A percentile compares a stretch with the other conserved stretches of the same genome.
Evolutionary conservation across 495 filamentous ascomycete genomes (phyloP).

Genomic region (Aspergillus egyptiacus): DNA sequence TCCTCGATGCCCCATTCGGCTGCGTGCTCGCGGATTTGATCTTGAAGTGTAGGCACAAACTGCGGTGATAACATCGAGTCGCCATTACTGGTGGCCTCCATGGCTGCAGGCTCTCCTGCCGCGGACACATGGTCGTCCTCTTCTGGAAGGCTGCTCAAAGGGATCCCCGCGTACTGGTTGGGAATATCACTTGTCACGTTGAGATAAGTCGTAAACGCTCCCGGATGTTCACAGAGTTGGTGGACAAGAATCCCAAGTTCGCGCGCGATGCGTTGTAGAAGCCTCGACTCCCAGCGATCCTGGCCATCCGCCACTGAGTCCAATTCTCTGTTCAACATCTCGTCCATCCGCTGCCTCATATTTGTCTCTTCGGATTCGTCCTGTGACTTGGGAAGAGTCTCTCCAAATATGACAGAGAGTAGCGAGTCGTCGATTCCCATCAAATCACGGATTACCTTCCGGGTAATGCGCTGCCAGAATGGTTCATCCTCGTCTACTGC

Average conservation of each 20-base stretch:
- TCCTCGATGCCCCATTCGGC: slow-evolving; percentile 67
- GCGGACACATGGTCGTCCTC: slow-evolving; percentile 15
- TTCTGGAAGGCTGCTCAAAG: slow-evolving; percentile 31
- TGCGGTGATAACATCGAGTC: slow-evolving; percentile 36
- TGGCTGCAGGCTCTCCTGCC: slow-evolving; percentile 15
- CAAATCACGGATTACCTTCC: slow-evolving; percentile 78
- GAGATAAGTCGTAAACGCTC: slow-evolving; percentile 74
- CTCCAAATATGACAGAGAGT: slow-evolving; percentile 82
- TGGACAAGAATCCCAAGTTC: slow-evolving; percentile 81
- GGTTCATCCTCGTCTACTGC: slow-evolving; percentile 45
- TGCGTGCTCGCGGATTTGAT: slow-evolving; percentile 42
- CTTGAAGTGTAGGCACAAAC: slow-evolving; percentile 42
- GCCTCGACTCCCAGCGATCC: slow-evolving; percentile 63
- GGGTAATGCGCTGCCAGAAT: slow-evolving; percentile 75
- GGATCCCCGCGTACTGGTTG: slow-evolving; percentile 51
- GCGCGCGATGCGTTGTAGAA: slow-evolving; percentile 76
- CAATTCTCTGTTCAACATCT: slow-evolving; percentile 28
- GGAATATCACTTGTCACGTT: slow-evolving; percentile 35
- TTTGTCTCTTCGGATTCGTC: slow-evolving; percentile 9
- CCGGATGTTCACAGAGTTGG: slow-evolving; percentile 73
- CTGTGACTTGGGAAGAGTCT: slow-evolving; percentile 51
- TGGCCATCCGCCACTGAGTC: slow-evolving; percentile 38
- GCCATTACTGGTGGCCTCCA: slow-evolving; percentile 18
- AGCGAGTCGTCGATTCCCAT: slow-evolving; percentile 86
- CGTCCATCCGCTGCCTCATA: slow-evolving; percentile 24